Conservation (phyloP, 2,329 filamentous ascomycete species). For the Mycocentrospora acerina region DNA sequence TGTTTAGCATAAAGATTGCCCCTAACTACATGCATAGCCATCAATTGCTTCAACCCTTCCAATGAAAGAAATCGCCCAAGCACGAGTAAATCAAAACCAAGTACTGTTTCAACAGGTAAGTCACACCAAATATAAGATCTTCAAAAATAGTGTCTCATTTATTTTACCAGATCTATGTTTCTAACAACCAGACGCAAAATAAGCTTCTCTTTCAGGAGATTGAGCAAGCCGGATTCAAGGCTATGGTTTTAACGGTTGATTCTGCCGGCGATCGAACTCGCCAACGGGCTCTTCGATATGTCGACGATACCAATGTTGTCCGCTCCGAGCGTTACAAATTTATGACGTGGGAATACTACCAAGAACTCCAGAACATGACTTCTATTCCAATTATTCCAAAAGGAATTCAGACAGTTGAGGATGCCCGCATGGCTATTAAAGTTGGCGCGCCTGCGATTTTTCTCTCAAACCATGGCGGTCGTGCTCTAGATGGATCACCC, state of each 20-base stretch:
- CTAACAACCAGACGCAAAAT: too few relatives aligned
- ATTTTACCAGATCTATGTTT: too few relatives aligned
- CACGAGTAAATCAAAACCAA: slow-evolving; percentile 33
- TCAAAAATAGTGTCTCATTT: too few relatives aligned
- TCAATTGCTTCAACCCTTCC: slow-evolving; percentile 34
- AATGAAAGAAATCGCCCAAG: slow-evolving; percentile 46
- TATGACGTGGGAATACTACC: slow-evolving; percentile 40
- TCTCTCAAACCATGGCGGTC: slow-evolving; percentile 47
- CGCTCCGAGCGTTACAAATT: slow-evolving; percentile 33
- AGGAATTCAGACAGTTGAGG: slow-evolving; percentile 44
- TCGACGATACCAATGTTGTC: too few relatives aligned
- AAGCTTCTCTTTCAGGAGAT: too few relatives aligned
- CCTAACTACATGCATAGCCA: slow-evolving; percentile 33
- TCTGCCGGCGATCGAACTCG: slow-evolving; percentile 43
- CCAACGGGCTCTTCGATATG: slow-evolving; percentile 39
- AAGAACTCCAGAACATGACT: slow-evolving; percentile 40
- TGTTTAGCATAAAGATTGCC: slow-evolving; percentile 36
- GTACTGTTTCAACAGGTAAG: slow-evolving; percentile 33
- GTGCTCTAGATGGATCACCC: slow-evolving; percentile 53
- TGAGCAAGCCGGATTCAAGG: slow-evolving; percentile 40
- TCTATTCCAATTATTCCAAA: slow-evolving; percentile 43
- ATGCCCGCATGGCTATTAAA: slow-evolving; percentile 40
- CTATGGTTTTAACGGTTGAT: slow-evolving; percentile 47
- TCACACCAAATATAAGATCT: too few relatives aligned
- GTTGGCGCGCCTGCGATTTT: slow-evolving; percentile 43